Base-by-base conservation (phyloP, 352 stramenopile species). In the Thraustotheca clavata region DNA sequence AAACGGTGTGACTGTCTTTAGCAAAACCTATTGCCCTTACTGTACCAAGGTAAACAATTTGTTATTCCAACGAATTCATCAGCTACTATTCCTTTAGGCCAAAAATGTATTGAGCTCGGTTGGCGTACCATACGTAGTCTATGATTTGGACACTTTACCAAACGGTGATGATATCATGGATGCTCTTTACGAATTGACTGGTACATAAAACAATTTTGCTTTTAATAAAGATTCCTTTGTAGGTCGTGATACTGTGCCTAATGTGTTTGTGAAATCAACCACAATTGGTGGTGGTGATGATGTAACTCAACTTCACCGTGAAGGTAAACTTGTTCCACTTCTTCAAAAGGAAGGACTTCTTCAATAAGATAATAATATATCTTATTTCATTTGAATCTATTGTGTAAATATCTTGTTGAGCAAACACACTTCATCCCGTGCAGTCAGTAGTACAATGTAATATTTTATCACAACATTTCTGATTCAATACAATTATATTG, bases 191-290 rank as follows among this genome's bases (percentile, higher is more conserved):
- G 60, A 79, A 49, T 80, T 95, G 57, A 98, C 93, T 12, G 92
- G 90, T 86, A 54, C 55, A 29, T 11, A 9, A 49, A 6, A 35
- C 20, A 9, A 2, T 24, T 9, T 16, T 26, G 3, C 0, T 22
- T 1, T 40, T 34, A 27, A n/a, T 1, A 12, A 35, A 16, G 32
- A 32, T 32, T 50, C 27, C 39, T 33, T 65, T 46, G 9, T 49
- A 74, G 95, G 91, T 61, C 90, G 97, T 48, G 75, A 79, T 40
- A 98, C 91, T 5, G 95, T 99, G 41, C 95, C 96, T 4, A 98
- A 98, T 71, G 92, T 99, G 27, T 99, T 98, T 74, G 81, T 99
- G 40, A 92, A 91, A 60, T 92, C 93, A 61, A 75, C 95, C 41
- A 93, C 92, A 35, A 79, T 98, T 47, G 96, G 96, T 49, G 96